Conservation (phyloP, 495 filamentous ascomycete genomes). For the Tuber umbilicatum region DNA sequence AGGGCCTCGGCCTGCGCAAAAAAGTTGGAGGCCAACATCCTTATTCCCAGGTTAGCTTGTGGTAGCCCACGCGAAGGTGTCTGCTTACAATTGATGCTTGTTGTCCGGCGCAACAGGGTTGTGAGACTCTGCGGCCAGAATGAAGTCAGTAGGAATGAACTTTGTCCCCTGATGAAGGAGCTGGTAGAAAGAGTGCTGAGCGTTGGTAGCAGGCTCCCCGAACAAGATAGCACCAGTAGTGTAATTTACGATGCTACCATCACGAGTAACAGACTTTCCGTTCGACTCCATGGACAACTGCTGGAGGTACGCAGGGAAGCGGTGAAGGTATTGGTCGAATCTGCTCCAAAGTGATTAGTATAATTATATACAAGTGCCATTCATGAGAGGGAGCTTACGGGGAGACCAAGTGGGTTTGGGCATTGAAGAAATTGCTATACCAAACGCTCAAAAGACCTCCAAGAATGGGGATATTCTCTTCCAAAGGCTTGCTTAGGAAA, state of each 20-base stretch:
- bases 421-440: constrained; percentile 98
- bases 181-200: constrained; percentile 99
- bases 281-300: constrained; percentile 99
- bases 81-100: constrained; percentile 74
- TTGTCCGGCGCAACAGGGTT: constrained; percentile 78
- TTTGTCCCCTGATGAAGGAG: constrained; percentile 98
- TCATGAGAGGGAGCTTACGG: constrained; percentile 52
- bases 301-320: constrained; percentile 97
- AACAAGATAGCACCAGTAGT: constrained; percentile 92
- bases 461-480: constrained; percentile 89
- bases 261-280: constrained; percentile 91
- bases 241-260: constrained; percentile 87
- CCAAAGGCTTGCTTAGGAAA: constrained; percentile 82
- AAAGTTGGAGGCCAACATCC: constrained; percentile 98
- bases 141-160: constrained; percentile 96
- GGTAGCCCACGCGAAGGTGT: background rate
- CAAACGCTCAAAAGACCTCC: constrained; percentile 91
- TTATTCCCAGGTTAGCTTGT: constrained; percentile 23
- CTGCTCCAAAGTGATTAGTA: constrained; percentile 40
- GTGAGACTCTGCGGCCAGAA: constrained; percentile 90
- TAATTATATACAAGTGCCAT: constrained; percentile 7
- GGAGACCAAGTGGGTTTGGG: constrained; percentile 93
- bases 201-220: constrained; percentile 96
- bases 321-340: constrained; percentile 98
- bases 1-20: constrained; percentile 94